These are phyloP conservation scores for Achaetomiella virescens DNA, from an alignment of 495 filamentous ascomycete species.

Conservation along the genomic window DNA sequence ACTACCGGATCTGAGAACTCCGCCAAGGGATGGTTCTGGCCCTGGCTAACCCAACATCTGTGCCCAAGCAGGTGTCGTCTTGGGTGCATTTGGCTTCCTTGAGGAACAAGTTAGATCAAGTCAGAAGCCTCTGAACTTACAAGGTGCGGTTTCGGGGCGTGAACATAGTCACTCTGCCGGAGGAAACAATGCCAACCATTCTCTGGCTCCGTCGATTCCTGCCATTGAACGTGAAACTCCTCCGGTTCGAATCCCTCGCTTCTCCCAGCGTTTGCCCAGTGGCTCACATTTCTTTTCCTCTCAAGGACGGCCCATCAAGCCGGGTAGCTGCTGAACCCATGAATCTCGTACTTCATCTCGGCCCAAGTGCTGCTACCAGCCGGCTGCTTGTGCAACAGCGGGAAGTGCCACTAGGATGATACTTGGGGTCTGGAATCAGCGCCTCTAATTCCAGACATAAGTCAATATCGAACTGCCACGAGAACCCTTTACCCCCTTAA, in stretches of 20 bases:
- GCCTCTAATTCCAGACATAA: no score
- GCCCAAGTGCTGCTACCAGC: neutral
- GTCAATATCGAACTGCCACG: neutral
- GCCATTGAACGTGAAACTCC: no score
- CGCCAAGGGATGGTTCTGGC: neutral
- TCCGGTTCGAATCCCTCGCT: no score
- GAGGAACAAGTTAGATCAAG: neutral
- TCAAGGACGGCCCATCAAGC: constrained; percentile 14
- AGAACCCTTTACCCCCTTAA: neutral
- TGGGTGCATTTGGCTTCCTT: neutral
- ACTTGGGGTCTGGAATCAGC: no score
- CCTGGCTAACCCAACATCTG: neutral
- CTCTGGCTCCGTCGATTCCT: no score
- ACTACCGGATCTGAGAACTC: constrained; percentile 1
- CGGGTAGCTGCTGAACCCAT: neutral
- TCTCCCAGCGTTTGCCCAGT: no score
- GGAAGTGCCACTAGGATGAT: neutral
- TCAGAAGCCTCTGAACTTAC: neutral
- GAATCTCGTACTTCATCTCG: neutral
- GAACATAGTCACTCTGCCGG: neutral
- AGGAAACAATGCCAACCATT: neutral
- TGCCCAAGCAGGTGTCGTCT: constrained; percentile 2
- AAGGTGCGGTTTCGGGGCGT: constrained; percentile 5
- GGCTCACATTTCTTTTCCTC: no score
- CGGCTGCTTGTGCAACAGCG: neutral